Percentiles rank a stretch among this genome's conserved stretches.
Conservation (phyloP, 768 basidiomycete species). For the Boletus reticulatus region DNA sequence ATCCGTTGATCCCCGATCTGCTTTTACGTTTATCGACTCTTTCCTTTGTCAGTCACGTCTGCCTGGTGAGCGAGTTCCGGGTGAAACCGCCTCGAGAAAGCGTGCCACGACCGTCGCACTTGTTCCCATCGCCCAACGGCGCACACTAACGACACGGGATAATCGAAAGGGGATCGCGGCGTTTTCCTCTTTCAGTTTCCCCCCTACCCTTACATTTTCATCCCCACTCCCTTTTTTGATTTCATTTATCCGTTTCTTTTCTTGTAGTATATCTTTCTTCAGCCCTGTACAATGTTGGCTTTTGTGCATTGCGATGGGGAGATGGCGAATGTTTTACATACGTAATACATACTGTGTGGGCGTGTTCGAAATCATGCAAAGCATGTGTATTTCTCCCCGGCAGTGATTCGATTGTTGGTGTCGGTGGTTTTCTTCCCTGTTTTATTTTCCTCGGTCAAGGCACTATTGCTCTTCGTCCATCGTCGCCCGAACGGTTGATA, state of each 20-base stretch:
- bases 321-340: slow-evolving; percentile 15
- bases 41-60: slow-evolving; percentile 57
- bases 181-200: neutral
- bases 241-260: slow-evolving; percentile 27
- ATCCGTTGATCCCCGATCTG: slow-evolving; percentile 3
- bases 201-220: slow-evolving; percentile 1
- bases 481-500: neutral
- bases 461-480: neutral
- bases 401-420: neutral
- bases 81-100: slow-evolving; percentile 67
- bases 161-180: slow-evolving; percentile 5
- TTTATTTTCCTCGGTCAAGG: neutral
- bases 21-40: slow-evolving; percentile 1
- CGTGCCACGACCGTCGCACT: slow-evolving; percentile 35
- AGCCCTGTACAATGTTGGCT: slow-evolving; percentile 27
- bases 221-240: slow-evolving; percentile 7
- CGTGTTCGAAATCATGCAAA: slow-evolving; percentile 13
- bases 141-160: slow-evolving; percentile 21
- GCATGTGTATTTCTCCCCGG: slow-evolving; percentile 7
- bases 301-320: slow-evolving; percentile 21
- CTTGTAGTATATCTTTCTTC: slow-evolving; percentile 26
- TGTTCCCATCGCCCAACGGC: slow-evolving; percentile 40
- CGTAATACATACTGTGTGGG: slow-evolving; percentile 18
- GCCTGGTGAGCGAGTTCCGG: slow-evolving; percentile 71
- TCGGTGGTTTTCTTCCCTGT: neutral